phyloP scores from a whole-genome alignment of 768 basidiomycete species.

The Tulasnella sp. region DNA sequence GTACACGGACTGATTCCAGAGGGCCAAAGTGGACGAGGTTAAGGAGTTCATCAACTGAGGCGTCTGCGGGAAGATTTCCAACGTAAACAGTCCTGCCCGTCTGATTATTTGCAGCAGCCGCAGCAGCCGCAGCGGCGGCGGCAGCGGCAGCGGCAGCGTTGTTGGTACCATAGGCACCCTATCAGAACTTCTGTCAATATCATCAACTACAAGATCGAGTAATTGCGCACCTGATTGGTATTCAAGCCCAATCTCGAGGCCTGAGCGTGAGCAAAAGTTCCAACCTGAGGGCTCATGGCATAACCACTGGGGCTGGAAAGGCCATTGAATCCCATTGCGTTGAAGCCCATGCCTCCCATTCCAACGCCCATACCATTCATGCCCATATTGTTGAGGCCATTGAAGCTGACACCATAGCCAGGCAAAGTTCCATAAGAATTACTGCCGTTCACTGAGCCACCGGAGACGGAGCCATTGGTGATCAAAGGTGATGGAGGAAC shows the following conservation, averaged over 20 bases:
- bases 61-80: constrained; percentile 87
- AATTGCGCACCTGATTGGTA: too few relatives aligned
- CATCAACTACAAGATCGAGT: too few relatives aligned
- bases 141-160: constrained; percentile 33
- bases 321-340: not conserved
- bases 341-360: constrained; percentile 16
- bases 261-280: constrained; percentile 2
- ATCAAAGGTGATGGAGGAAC: constrained; percentile 14
- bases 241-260: constrained; percentile 2
- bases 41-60: constrained; percentile 93
- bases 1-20: constrained; percentile 83
- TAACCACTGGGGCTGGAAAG: constrained; percentile 23
- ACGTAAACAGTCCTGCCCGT: constrained; percentile 90
- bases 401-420: constrained; percentile 43
- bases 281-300: constrained; percentile 12
- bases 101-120: constrained; percentile 42
- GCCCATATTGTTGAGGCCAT: constrained; percentile 39
- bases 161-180: constrained; percentile 9
- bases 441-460: constrained; percentile 54
- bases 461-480: constrained; percentile 5
- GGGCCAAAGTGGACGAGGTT: constrained; percentile 97
- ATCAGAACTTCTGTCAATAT: too few relatives aligned
- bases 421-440: constrained; percentile 20
- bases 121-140: constrained; percentile 62
- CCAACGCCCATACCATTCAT: constrained; percentile 22